Base-by-base conservation (phyloP, 2,329 filamentous ascomycete species). In the Penicillium janthinellum region DNA sequence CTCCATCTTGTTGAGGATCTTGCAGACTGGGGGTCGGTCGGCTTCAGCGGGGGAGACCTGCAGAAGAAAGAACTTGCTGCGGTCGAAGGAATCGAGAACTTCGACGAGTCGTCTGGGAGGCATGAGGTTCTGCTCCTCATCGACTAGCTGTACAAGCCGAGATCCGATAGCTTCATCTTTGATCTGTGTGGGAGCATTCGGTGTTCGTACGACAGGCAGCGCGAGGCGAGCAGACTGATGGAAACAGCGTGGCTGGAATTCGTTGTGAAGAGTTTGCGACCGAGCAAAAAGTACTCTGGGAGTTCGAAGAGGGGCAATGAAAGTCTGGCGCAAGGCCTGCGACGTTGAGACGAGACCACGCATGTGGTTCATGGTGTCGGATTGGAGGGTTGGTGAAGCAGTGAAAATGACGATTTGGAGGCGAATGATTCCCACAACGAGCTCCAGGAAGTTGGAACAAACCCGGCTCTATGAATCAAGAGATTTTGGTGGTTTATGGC, bases 21-120 rank as follows among this genome's bases (percentile, higher is more conserved):
- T 88, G 82, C 91, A 96, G 37, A 93, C 82, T 1, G 91, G 87
- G 78, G 73, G 59, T 64, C 72, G 51, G 54, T 66, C 60, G 17
- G 61, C 65, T 4, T 67, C 58, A 5, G 71, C 71, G 0, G 75
- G 72, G 1, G 72, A 71, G 28, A 88, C 75, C 63, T 83, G 79
- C 2, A 86, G 70, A 1, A 89, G 77, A 59, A 82, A 79, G 56
- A 84, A 75, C 0, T 76, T 79, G n/a, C 75, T 71, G 25, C 77
- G 79, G 64, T 88, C 78, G 54, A 87, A 74, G 5, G 65, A 70
- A 3, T 63, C 49, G 2, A 88, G 77, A 4, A 71, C 70, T 45
- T 73, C 61, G 1, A 59, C 57, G 6, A 76, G 67, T 34, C 62
- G 61, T 22, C 66, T 62, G 2, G 75, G 72, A 10, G 67, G 59